Evolutionary conservation across 192 early-diverging fungal species (phyloP).

Genomic region (Coemansia sp.): DNA sequence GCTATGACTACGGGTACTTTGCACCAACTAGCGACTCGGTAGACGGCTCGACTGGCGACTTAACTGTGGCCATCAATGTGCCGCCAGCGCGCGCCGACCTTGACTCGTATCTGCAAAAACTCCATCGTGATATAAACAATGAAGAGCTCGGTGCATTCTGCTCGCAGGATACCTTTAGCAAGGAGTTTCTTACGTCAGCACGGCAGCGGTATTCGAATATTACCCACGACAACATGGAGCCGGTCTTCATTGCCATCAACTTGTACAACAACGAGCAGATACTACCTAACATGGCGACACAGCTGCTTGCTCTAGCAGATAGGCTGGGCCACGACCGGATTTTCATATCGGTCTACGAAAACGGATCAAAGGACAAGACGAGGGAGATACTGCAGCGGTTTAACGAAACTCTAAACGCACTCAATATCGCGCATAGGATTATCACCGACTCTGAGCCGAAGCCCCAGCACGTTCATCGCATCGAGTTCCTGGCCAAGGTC

Average conservation of each 20-base stretch:
- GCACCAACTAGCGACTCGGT: too few relatives aligned
- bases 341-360: slow-evolving; percentile 57
- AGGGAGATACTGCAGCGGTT: slow-evolving; percentile 35
- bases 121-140: slow-evolving; percentile 16
- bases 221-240: neutral
- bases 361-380: slow-evolving; percentile 49
- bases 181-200: slow-evolving; percentile 9
- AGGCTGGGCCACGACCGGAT: slow-evolving; percentile 32
- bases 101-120: slow-evolving; percentile 17
- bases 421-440: slow-evolving; percentile 42
- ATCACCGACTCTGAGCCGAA: slow-evolving; percentile 6
- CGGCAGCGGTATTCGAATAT: slow-evolving; percentile 21
- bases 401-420: neutral
- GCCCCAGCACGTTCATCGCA: slow-evolving; percentile 7
- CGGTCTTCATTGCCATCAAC: slow-evolving; percentile 42
- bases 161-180: slow-evolving; percentile 14
- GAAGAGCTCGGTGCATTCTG: slow-evolving; percentile 27
- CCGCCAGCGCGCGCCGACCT: neutral
- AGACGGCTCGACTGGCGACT: too few relatives aligned
- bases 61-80: neutral
- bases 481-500: slow-evolving; percentile 49
- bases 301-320: slow-evolving; percentile 34
- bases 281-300: slow-evolving; percentile 45
- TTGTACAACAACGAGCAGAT: slow-evolving; percentile 46
- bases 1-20: neutral